Evolutionary conservation across 345 rosid species (phyloP).

Genomic region (Linum trigynum): DNA sequence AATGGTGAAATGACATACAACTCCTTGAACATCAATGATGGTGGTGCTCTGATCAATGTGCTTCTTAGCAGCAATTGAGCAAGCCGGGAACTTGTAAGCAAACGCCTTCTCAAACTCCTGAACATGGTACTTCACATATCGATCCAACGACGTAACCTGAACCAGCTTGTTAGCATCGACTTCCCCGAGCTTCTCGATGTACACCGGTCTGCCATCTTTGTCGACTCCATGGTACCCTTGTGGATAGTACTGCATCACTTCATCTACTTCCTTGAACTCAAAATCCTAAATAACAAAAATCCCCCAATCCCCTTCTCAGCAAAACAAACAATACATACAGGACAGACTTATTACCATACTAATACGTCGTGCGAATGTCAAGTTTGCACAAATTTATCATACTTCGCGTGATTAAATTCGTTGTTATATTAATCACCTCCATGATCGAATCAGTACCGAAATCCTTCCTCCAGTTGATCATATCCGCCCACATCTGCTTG

Average conservation of each 20-base stretch:
- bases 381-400: no score
- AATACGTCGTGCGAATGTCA: no score
- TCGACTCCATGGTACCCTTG: constrained; percentile 4
- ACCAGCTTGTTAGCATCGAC: neutral
- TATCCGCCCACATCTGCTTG: constrained; percentile 2
- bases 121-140: constrained; percentile 4
- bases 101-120: constrained; percentile 4
- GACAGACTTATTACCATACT: neutral
- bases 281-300: neutral
- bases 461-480: constrained; percentile 2
- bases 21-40: constrained; percentile 2
- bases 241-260: constrained; percentile 6
- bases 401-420: no score
- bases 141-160: neutral
- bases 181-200: constrained; percentile 3
- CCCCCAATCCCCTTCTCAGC: neutral
- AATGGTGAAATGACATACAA: neutral
- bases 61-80: constrained; percentile 6
- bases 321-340: neutral
- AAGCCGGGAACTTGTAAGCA: constrained; percentile 3
- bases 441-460: neutral
- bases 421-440: neutral
- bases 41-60: constrained; percentile 7
- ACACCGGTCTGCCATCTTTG: constrained; percentile 2
- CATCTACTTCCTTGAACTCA: constrained; percentile 2